A percentile compares a stretch with the other conserved stretches of the same genome.
Conservation (phyloP, 441 rosid species). For the Daphne laureola region DNA sequence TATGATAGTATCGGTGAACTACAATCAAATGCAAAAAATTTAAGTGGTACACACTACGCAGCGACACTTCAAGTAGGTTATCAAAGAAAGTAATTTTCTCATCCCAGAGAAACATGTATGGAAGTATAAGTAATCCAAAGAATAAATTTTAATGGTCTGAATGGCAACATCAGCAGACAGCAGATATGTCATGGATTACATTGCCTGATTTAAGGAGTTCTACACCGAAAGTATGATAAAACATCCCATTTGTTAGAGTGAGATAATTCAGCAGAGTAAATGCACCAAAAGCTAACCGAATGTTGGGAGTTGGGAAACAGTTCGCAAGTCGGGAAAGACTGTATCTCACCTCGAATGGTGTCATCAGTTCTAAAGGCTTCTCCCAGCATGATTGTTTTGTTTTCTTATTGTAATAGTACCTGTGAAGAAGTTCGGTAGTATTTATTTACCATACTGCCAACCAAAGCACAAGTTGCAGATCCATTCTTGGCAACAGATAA, state of each 20-base stretch:
- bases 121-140: neutral
- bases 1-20: neutral
- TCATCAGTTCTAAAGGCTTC: constrained; percentile 94
- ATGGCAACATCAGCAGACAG: too few species aligned
- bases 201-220: too few species aligned
- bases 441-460: too few species aligned
- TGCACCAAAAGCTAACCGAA: neutral
- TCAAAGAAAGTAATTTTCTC: neutral
- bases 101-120: neutral
- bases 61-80: constrained; percentile 4
- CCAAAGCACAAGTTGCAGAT: too few species aligned
- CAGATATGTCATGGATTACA: too few species aligned
- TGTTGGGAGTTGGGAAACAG: neutral
- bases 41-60: neutral
- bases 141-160: neutral
- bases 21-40: constrained; percentile 8
- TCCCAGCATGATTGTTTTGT: constrained; percentile 91
- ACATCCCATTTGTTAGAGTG: too few species aligned
- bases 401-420: constrained; percentile 89
- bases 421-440: constrained; percentile 12
- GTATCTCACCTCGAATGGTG: constrained; percentile 80
- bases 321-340: neutral
- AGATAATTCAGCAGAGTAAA: too few species aligned
- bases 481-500: too few species aligned
- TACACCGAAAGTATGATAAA: too few species aligned